These are phyloP conservation scores for Panus rudis DNA, from an alignment of 768 basidiomycete species.

Conservation along the genomic window DNA sequence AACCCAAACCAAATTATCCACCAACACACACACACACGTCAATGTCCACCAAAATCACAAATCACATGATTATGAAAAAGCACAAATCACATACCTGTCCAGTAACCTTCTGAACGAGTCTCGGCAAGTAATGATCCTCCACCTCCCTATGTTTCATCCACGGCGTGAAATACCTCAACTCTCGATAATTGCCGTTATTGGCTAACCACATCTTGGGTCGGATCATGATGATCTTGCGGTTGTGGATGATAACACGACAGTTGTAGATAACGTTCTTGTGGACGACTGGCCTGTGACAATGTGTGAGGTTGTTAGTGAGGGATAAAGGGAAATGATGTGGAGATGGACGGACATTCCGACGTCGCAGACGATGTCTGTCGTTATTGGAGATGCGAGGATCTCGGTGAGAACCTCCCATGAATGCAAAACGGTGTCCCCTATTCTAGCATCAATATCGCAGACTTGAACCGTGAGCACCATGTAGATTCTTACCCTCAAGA, in stretches of 20 bases:
- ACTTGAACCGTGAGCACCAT: neutral
- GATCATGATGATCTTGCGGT: constrained; percentile 85
- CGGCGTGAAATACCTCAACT: constrained; percentile 79
- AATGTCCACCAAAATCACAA: neutral
- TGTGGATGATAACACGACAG: constrained; percentile 83
- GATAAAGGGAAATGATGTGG: neutral
- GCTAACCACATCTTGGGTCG: constrained; percentile 99
- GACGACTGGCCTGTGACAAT: constrained; percentile 72
- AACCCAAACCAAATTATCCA: neutral
- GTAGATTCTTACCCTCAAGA: constrained; percentile 63
- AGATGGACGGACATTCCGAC: constrained; percentile 71
- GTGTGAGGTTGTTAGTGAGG: neutral
- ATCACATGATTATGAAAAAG: neutral
- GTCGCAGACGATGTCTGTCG: constrained; percentile 87
- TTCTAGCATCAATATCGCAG: neutral
- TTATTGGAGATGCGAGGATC: constrained; percentile 73
- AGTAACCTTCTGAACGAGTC: constrained; percentile 83
- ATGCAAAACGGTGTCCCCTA: constrained; percentile 93
- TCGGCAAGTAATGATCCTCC: constrained; percentile 89
- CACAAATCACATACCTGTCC: constrained; percentile 64
- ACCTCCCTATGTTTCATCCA: constrained; percentile 86
- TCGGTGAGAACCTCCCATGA: constrained; percentile 98
- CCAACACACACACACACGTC: neutral
- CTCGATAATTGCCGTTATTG: constrained; percentile 95
- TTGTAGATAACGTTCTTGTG: constrained; percentile 99